These are phyloP conservation scores for Gaertneriomyces semiglobifer DNA, from an alignment of 192 early-diverging fungal species.

Conservation along the genomic window DNA sequence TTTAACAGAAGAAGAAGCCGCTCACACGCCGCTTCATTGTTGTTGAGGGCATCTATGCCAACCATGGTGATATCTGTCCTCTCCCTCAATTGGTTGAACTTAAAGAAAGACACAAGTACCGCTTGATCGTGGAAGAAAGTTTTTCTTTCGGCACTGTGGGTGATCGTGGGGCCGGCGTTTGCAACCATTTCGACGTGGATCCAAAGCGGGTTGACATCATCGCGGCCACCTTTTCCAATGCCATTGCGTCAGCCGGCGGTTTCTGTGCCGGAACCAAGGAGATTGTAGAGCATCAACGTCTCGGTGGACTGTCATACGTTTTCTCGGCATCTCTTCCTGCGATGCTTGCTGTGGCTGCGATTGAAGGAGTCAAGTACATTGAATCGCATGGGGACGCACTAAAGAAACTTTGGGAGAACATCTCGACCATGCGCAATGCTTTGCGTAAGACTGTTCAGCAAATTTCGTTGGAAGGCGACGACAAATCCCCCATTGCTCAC, in stretches of 20 bases:
- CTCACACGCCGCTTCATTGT: slow-evolving; percentile 92
- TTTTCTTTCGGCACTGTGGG: slow-evolving; percentile 86
- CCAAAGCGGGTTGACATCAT: slow-evolving; percentile 83
- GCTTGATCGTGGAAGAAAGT: slow-evolving; percentile 91
- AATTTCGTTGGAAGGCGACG: slow-evolving; percentile 27
- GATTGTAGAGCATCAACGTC: slow-evolving; percentile 85
- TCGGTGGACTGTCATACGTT: slow-evolving; percentile 85
- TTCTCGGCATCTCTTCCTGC: slow-evolving; percentile 95
- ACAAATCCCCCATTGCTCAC: slow-evolving; percentile 72
- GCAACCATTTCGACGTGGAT: slow-evolving; percentile 74
- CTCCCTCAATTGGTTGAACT: slow-evolving; percentile 75
- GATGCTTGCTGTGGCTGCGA: slow-evolving; percentile 83
- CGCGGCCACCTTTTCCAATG: slow-evolving; percentile 75
- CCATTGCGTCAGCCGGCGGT: slow-evolving; percentile 81
- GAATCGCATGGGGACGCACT: slow-evolving; percentile 47
- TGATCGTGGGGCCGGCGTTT: slow-evolving; percentile 79
- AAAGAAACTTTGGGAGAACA: slow-evolving; percentile 61
- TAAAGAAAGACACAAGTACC: slow-evolving; percentile 94
- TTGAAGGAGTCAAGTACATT: slow-evolving; percentile 74
- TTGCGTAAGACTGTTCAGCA: slow-evolving; percentile 48
- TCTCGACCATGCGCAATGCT: slow-evolving; percentile 53
- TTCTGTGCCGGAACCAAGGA: slow-evolving; percentile 87
- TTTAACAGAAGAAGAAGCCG: slow-evolving; percentile 45
- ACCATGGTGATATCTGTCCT: slow-evolving; percentile 82
- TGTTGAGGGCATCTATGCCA: slow-evolving; percentile 85